Evolutionary conservation across 495 filamentous ascomycete genomes (phyloP).

Genomic region (Lineolata rhizophorae): DNA sequence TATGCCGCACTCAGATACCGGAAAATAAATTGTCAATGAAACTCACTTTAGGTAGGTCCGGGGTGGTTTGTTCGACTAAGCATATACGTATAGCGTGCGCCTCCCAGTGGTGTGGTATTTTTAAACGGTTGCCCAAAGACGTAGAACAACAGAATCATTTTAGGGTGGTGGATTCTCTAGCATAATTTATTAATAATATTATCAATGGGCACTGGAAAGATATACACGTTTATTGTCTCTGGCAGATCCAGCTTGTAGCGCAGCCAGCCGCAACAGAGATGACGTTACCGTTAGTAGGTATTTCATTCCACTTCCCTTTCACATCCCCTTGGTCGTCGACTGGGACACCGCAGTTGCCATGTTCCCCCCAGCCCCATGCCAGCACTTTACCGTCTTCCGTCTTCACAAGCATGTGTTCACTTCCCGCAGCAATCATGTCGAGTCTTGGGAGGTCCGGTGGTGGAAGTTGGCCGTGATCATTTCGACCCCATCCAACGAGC

Average conservation of each 20-base stretch:
- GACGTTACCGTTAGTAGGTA: conserved; percentile 14
- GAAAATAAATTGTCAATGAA: too few species aligned
- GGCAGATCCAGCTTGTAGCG: conserved; percentile 61
- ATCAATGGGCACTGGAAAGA: too few species aligned
- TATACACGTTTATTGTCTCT: neutral
- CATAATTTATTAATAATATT: too few species aligned
- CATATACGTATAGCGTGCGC: too few species aligned
- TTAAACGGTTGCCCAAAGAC: too few species aligned
- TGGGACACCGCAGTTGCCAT: conserved; percentile 76
- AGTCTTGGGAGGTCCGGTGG: conserved; percentile 29
- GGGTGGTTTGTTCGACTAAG: too few species aligned
- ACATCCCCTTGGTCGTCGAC: conserved; percentile 38
- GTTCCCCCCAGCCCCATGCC: conserved; percentile 90
- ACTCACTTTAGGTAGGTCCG: too few species aligned
- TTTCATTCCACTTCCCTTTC: conserved; percentile 33
- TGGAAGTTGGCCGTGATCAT: conserved; percentile 67
- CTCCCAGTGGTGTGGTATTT: too few species aligned
- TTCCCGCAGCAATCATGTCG: conserved; percentile 48
- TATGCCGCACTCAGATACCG: too few species aligned
- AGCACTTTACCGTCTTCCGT: conserved; percentile 36
- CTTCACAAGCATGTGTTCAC: conserved; percentile 63
- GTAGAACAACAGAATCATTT: too few species aligned
- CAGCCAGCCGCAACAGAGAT: conserved; percentile 55
- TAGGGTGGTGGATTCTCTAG: too few species aligned
- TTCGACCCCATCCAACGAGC: conserved; percentile 47